Evolutionary conservation across 345 rosid genomes (phyloP).

Genomic region (Mercurialis annua): DNA sequence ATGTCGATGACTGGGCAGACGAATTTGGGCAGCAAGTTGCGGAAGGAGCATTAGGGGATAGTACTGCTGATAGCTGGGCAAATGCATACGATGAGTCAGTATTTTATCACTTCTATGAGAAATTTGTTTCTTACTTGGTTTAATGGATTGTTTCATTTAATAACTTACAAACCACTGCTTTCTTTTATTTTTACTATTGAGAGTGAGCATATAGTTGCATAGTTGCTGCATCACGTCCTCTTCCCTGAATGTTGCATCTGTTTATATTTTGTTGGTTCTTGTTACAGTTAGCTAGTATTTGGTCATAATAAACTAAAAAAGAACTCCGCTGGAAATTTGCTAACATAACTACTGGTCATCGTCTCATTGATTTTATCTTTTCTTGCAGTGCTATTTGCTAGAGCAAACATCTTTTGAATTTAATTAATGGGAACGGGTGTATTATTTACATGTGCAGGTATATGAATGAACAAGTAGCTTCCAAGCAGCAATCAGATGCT

Average conservation of each 20-base stretch:
- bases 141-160: not conserved
- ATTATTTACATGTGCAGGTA: constrained; percentile 39
- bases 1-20: constrained; percentile 89
- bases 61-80: constrained; percentile 77
- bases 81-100: constrained; percentile 95
- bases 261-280: not conserved
- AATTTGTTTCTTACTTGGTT: not conserved
- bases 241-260: not conserved
- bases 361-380: constrained; percentile 9
- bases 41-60: constrained; percentile 63
- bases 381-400: not conserved
- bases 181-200: not conserved
- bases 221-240: not conserved
- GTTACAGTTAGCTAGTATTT: not conserved
- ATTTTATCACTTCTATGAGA: constrained; percentile 16
- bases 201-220: not conserved
- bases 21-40: constrained; percentile 75
- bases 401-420: not conserved
- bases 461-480: constrained; percentile 62
- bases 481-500: constrained; percentile 53
- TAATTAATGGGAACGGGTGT: not conserved
- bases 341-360: not conserved
- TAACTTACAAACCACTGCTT: too few species aligned
- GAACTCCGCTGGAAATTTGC: not conserved
- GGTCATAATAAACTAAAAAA: not conserved